Conservation (phyloP, 768 basidiomycete species). For the Naganishia vishniacii region DNA sequence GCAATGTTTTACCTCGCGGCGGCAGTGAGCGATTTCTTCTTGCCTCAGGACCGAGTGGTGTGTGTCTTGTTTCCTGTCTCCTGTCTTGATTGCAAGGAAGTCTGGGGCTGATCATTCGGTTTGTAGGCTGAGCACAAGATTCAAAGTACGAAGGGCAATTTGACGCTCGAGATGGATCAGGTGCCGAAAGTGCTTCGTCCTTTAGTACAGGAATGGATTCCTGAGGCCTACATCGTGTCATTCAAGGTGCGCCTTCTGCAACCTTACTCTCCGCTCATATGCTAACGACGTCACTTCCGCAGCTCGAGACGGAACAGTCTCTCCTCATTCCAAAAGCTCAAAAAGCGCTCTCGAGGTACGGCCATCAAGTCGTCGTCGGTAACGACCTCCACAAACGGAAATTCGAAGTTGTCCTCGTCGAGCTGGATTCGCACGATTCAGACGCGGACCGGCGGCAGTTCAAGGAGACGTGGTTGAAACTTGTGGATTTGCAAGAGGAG, state of each 20-base stretch:
- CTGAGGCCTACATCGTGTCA: slow-evolving; percentile 83
- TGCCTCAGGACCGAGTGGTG: slow-evolving; percentile 85
- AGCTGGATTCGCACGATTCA: slow-evolving; percentile 44
- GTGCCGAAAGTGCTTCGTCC: slow-evolving; percentile 93
- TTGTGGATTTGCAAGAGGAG: slow-evolving; percentile 33
- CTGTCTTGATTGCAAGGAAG: background rate
- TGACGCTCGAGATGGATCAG: slow-evolving; percentile 96
- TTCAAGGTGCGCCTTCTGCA: slow-evolving; percentile 68
- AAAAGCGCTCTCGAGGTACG: slow-evolving; percentile 81
- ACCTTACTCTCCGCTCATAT: background rate
- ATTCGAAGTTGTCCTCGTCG: slow-evolving; percentile 85
- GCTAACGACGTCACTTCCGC: background rate
- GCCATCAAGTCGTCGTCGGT: slow-evolving; percentile 94
- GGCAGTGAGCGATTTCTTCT: slow-evolving; percentile 96
- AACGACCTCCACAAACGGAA: slow-evolving; percentile 91
- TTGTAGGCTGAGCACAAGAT: slow-evolving; percentile 93
- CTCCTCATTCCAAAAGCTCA: slow-evolving; percentile 87
- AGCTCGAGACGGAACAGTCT: slow-evolving; percentile 86
- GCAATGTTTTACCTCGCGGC: slow-evolving; percentile 96
- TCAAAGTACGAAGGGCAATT: slow-evolving; percentile 87
- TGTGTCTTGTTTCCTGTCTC: slow-evolving; percentile 40
- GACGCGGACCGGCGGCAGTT: slow-evolving; percentile 29
- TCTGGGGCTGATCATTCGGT: background rate
- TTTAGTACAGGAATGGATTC: slow-evolving; percentile 88
- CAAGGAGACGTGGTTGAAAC: slow-evolving; percentile 47